Conservation (phyloP, 1,284 basidiomycete genomes). For the Naganishia sp. region DNA sequence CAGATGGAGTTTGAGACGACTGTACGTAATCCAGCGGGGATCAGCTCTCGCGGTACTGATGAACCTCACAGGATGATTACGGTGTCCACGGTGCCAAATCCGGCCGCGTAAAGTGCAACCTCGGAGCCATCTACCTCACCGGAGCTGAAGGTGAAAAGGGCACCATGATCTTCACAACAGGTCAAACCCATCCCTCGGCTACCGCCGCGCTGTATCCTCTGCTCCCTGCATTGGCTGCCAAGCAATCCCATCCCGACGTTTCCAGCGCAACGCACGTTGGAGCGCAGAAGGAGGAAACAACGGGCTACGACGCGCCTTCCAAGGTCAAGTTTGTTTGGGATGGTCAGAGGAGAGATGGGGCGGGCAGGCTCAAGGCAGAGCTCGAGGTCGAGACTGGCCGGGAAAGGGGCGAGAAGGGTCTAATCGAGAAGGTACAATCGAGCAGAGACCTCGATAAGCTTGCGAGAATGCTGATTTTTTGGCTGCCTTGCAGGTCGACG, state of each 20-base stretch:
- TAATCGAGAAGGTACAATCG: conserved; percentile 73
- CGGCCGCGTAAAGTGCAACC: conserved; percentile 76
- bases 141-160: conserved; percentile 33
- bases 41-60: not conserved
- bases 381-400: conserved; percentile 64
- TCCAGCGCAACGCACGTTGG: conserved; percentile 72
- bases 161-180: conserved; percentile 57
- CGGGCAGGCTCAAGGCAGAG: conserved; percentile 63
- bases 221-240: conserved; percentile 62
- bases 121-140: conserved; percentile 62
- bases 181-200: conserved; percentile 69
- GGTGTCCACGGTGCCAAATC: conserved; percentile 73
- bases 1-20: conserved; percentile 97
- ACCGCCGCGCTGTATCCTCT: conserved; percentile 50
- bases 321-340: conserved; percentile 77
- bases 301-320: conserved; percentile 76
- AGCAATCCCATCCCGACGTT: conserved; percentile 44
- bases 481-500: conserved; percentile 63
- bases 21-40: conserved; percentile 37
- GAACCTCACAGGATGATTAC: conserved; percentile 59
- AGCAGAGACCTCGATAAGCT: not conserved
- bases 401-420: conserved; percentile 63
- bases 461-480: not conserved
- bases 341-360: conserved; percentile 60
- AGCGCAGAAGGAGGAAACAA: conserved; percentile 65